Base-by-base conservation (phyloP, 176 grass and related monocot species). In the Carex cristatella region DNA sequence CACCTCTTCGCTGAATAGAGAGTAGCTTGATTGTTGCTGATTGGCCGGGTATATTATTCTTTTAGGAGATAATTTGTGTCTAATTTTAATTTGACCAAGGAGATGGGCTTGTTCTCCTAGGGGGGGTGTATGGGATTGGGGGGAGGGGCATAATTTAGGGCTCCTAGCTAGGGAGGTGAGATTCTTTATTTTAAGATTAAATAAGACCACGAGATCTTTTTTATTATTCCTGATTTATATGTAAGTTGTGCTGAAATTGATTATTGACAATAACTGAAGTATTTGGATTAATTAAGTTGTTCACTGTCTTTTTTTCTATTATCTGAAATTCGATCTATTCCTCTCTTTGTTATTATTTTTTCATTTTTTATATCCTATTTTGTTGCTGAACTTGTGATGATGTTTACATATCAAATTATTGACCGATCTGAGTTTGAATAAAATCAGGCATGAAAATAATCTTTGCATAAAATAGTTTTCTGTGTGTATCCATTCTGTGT, bases 61-160 rank as follows among this genome's bases (percentile, higher is more conserved):
- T 66, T 82, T 48, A 51, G 15, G 55, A 33, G 63, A 48, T 62
- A 48, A 67, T 53, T 80, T 30, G 51, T 33, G 61, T 64, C 28
- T 65, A 61, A 72, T 70, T 71, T 82, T 33, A 75, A 83, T 53
- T 83, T 83, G 61, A 83, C 18, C 18, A 90, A 90, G 92, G 94
- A 97, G 94, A 97, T 92, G 76, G 51, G 82, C 94, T 97, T 97
- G 90, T 94, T 97, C 94, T 94, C 94, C 94, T 91, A 59, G 67
- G 48, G 85, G n/a, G 23, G 23, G 23, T 23, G 23, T 23, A 23
- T 23, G 23, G 23, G 23, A 23, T 23, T 23, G 23, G 23, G 23
- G 23, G 23, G 23, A 23, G 23, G 23, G 23, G 23, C 23, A 23
- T 30, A 42, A 81, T 59, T 63, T 48, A 81, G 58, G 58, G 79